Base-by-base conservation (phyloP, 2,329 filamentous ascomycete species). In the Xylariaceae sp. region DNA sequence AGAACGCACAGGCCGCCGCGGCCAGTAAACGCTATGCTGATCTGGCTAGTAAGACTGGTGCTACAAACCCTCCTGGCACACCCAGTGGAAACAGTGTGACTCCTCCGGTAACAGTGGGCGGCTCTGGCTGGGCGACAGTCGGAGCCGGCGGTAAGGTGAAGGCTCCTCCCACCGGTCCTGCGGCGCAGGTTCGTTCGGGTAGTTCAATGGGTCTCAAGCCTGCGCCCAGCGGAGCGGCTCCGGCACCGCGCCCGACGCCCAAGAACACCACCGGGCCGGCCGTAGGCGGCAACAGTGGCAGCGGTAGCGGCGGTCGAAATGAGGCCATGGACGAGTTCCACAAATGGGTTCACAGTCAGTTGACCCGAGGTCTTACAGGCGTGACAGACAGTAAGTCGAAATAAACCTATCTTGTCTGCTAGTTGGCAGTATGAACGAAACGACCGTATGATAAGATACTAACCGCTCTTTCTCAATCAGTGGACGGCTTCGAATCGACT, bases 71-170 rank as follows among this genome's bases (percentile, higher is more conserved):
- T 32, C 72, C 79, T 37, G 70, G 78, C 26, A 71, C 75, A 27
- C 71, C 69, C 56, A 62, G 71, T 27, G 60, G 65, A 26, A 60
- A 70, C 11, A 65, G 72, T 11, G 71, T 73, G 5, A 65, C 75
- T 53, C 66, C 75, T 27, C 67, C 74, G n/a, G 71, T 72, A 4
- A 11, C 43, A 6, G 43, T 29, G 4, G 66, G 71, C 1, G 74
- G 77, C 54, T 76, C 80, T 54, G 90, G 91, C 1, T 99, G 94
- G 94, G 92, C 91, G 8, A 97, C 91, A 0, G 92, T 99, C 41
- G 94, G 94, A 47, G 91, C 92, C 35, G 87, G 91, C 62, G 94
- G 94, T 11, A 99, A 96, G 75, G 82, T 88, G 48, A 97, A 96
- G 76, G 75, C 82, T 31, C 87, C 89, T 3, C 87, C 89, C 4